These are phyloP conservation scores for Fusarium tricinctum DNA, from an alignment of 2,329 filamentous ascomycete species.

Conservation along the genomic window DNA sequence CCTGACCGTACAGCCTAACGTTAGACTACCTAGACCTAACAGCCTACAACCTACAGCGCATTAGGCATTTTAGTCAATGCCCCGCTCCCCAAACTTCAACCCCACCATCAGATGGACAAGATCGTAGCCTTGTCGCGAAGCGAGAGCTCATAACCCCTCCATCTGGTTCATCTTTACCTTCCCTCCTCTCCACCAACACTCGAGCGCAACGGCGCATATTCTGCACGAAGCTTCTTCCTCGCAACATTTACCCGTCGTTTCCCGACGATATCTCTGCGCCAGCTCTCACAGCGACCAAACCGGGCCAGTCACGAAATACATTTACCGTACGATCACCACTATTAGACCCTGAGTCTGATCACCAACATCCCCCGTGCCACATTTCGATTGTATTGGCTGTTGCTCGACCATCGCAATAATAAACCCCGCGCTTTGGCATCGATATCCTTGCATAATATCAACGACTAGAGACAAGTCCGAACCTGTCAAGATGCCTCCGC, in stretches of 20 bases:
- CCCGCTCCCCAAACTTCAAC: slow-evolving; percentile 37
- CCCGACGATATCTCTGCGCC: neutral
- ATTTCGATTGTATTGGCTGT: slow-evolving; percentile 7
- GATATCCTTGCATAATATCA: slow-evolving; percentile 6
- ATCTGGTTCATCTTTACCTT: slow-evolving; percentile 28
- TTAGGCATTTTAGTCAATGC: slow-evolving; percentile 27
- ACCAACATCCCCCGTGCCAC: slow-evolving; percentile 8
- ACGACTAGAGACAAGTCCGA: slow-evolving; percentile 5
- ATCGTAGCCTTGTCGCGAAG: slow-evolving; percentile 49
- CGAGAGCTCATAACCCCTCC: slow-evolving; percentile 48
- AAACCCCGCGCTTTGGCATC: neutral
- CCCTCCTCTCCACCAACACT: slow-evolving; percentile 14
- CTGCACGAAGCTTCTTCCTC: neutral
- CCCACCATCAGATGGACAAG: slow-evolving; percentile 44
- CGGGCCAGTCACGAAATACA: slow-evolving; percentile 1
- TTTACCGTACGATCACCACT: slow-evolving; percentile 10
- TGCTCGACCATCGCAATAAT: neutral
- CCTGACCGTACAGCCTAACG: neutral
- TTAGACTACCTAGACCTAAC: too few species aligned
- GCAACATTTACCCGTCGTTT: neutral
- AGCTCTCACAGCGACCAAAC: neutral
- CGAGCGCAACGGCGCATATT: slow-evolving; percentile 20
- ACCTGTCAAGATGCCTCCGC: slow-evolving; percentile 54
- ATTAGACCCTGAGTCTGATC: slow-evolving; percentile 9
- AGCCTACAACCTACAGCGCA: slow-evolving; percentile 1